phyloP scores from a whole-genome alignment of 495 filamentous ascomycete genomes.

The Elaphomyces granulatus region DNA sequence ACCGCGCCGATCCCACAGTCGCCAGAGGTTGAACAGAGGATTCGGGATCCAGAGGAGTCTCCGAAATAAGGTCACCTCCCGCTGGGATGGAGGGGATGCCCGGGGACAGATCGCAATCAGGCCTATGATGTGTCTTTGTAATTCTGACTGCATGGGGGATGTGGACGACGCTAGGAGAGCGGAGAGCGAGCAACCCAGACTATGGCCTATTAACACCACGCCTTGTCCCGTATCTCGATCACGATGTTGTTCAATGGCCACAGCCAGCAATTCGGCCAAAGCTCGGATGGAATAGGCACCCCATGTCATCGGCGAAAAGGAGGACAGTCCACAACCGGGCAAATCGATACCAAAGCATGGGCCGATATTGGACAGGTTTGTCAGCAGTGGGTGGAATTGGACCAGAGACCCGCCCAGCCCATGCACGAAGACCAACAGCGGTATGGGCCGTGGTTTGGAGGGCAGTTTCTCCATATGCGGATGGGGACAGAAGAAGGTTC shows the following conservation, averaged over 20 bases:
- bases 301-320: constrained; percentile 56
- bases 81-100: constrained; percentile 42
- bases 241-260: constrained; percentile 56
- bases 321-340: constrained; percentile 73
- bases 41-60: constrained; percentile 51
- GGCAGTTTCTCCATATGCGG: constrained; percentile 68
- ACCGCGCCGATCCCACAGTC: constrained; percentile 68
- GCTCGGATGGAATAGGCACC: constrained; percentile 65
- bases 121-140: constrained; percentile 54
- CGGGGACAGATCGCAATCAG: constrained; percentile 69
- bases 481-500: constrained; percentile 73
- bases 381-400: constrained; percentile 73
- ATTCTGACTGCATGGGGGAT: constrained; percentile 26
- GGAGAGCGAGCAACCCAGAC: constrained; percentile 71
- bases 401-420: constrained; percentile 80
- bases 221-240: constrained; percentile 51
- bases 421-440: constrained; percentile 80
- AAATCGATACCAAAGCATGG: constrained; percentile 86
- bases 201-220: constrained; percentile 74
- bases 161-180: constrained; percentile 55
- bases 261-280: constrained; percentile 56
- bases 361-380: constrained; percentile 66
- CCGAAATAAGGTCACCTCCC: constrained; percentile 36
- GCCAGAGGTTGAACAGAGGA: constrained; percentile 61
- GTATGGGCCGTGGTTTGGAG: constrained; percentile 52